Evolutionary conservation across 2,329 filamentous ascomycete genomes (phyloP), one percentile per base, ranked within the genome.

Genomic region (Neurospora sp.): DNA sequence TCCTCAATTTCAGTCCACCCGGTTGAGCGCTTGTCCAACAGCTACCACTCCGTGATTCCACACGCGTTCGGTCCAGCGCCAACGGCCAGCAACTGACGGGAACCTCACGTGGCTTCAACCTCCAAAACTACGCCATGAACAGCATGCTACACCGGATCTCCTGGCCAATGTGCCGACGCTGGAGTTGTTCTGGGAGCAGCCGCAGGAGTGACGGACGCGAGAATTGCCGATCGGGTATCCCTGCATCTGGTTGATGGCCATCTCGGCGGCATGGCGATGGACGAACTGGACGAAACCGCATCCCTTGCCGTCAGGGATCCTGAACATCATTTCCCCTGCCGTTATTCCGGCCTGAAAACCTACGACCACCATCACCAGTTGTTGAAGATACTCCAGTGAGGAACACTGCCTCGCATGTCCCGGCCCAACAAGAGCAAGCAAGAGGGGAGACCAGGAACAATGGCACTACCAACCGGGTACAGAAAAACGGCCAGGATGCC

Each of bases 231-330:
- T 98, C 28, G 95, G 95, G 80, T 98, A 98, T 73, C 95, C 95
- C 83, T 98, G 95, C 95, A 98, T 98, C 84, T 98, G 95, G 84
- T 97, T 98, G 88, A 97, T 97, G 76, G 95, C 95, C 95, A 98
- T 98, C 84, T 98, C 95, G 19, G 95, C 95, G 68, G 95, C 95
- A 78, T 98, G 95, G 74, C 95, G 93, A 84, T 98, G 95, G 70
- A 97, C 95, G 77, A 97, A 98, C 82, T 97, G 95, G 71, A 98
- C 95, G 79, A 98, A 98, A 70, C 95, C 95, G 78, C 95, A 98
- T 75, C 95, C 95, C 88, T 98, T 98, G 83, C 95, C 95, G 73
- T 95, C 94, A 68, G 94, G 95, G 70, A 98, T 98, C 89, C 98
- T 98, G 84, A 98, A 98, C 97, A 81, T 98, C 95, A 33, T 33